Evolutionary conservation across 23 red algal species (phyloP).

Genomic region (Gracilaria caudata): DNA sequence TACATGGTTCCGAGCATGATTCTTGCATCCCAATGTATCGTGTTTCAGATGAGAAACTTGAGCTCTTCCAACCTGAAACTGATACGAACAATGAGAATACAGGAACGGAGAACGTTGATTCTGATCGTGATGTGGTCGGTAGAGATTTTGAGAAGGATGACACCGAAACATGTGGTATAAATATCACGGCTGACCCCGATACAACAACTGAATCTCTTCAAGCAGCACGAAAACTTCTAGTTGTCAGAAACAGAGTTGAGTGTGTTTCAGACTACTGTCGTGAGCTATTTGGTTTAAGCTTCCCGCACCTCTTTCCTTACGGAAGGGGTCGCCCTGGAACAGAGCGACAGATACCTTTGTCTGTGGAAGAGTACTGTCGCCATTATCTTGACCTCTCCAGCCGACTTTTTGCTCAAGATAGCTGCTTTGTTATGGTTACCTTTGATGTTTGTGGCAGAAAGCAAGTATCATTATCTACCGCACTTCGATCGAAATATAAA

Average conservation of each 20-base stretch:
- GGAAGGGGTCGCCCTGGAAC: neutral
- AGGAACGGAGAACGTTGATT: too few species aligned
- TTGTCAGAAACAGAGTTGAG: neutral
- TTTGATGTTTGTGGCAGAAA: slow-evolving; percentile 13
- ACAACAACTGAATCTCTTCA: neutral
- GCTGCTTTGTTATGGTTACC: neutral
- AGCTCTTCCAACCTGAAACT: too few species aligned
- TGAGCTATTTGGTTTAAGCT: neutral
- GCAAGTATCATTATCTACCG: neutral
- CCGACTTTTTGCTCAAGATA: neutral
- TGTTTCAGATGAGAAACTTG: too few species aligned
- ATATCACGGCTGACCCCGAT: neutral
- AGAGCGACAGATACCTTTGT: neutral
- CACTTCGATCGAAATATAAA: neutral
- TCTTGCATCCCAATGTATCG: too few species aligned
- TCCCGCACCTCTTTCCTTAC: neutral
- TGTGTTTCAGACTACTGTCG: neutral
- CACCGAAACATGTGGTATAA: neutral
- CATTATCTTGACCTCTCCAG: neutral
- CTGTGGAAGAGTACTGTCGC: neutral
- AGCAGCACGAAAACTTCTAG: neutral
- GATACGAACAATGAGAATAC: too few species aligned
- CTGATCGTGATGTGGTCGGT: too few species aligned
- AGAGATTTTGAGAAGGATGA: too few species aligned
- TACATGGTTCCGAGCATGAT: too few species aligned